Evolutionary conservation across 164 flowering plant genomes (phyloP), one percentile per base, ranked within the genome.

Genomic region (Amborella trichopoda): DNA sequence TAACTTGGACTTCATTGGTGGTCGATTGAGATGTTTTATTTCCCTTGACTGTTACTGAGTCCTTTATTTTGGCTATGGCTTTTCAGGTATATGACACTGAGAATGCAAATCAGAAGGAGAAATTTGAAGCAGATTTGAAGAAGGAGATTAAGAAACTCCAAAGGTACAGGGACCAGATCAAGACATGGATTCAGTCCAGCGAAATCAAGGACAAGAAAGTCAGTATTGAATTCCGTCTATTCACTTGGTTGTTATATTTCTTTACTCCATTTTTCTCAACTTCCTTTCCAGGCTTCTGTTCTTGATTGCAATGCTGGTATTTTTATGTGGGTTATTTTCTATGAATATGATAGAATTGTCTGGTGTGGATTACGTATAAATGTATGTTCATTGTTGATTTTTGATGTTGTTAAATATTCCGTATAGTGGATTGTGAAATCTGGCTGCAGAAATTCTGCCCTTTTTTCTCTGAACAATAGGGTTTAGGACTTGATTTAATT

Each of bases 201-300:
- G 99, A 91, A 55, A 91, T 91, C 53, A 91, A 91, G 71, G 99
- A 91, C 49, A 91, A 91, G 69, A 91, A 91, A 80, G 99, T 84
- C 2, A 27, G 49, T 4, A 28, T n/a, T n/a, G n/a, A n/a, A n/a
- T n/a, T n/a, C n/a, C n/a, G n/a, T n/a, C n/a, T n/a, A n/a, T n/a
- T n/a, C n/a, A n/a, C n/a, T n/a, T n/a, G n/a, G n/a, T n/a, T n/a
- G n/a, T n/a, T n/a, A n/a, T n/a, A 28, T 46, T 2, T 12, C n/a
- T 48, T 48, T n/a, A 0, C 32, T 45, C 11, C 2, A 18, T 23
- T 45, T 45, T 22, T 8, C 33, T 11, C 18, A 26, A 23, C 17
- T 45, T 26, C 6, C n/a, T 45, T 43, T 21, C 26, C 19, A 1
- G 18, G 19, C 6, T 17, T 48, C 12, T 32, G 38, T 3, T 11